Conservation (phyloP, 106 monocot genomes). For the Chionographis japonica region DNA sequence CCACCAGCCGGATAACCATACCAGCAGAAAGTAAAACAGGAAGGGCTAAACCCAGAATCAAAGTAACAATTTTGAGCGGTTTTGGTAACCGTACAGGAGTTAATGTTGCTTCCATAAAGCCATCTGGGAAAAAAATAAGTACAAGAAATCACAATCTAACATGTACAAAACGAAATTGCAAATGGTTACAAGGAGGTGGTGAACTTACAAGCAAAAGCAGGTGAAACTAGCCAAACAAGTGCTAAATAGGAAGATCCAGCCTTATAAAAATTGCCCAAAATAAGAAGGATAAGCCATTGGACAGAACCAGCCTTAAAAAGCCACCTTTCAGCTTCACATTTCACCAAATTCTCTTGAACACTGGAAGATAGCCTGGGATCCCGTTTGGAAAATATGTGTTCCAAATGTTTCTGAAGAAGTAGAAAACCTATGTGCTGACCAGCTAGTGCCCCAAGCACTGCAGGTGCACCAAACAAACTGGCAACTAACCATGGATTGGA, state of each 20-base stretch:
- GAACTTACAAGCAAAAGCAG: conserved; percentile 91
- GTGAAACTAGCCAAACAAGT: conserved; percentile 84
- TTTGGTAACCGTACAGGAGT: conserved; percentile 70
- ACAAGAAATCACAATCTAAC: not conserved
- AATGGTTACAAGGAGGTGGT: conserved; percentile 1
- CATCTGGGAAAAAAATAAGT: conserved; percentile 42
- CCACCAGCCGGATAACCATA: conserved; percentile 42
- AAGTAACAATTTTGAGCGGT: conserved; percentile 62
- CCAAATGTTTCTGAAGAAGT: conserved; percentile 52
- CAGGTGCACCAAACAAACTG: conserved; percentile 90
- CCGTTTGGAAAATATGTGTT: conserved; percentile 21
- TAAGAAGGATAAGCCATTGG: conserved; percentile 78
- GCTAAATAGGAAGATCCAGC: conserved; percentile 75
- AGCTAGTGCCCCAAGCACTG: conserved; percentile 71
- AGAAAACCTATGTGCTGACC: conserved; percentile 93
- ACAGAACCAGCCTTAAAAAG: conserved; percentile 90
- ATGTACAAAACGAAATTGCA: not conserved
- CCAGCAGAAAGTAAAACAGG: conserved; percentile 74
- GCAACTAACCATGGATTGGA: conserved; percentile 72
- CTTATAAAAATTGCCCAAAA: conserved; percentile 56
- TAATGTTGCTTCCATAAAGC: conserved; percentile 93
- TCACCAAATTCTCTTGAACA: conserved; percentile 29
- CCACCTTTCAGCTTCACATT: conserved; percentile 91
- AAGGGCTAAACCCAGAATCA: conserved; percentile 50
- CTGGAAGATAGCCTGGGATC: conserved; percentile 7